Evolutionary conservation across 2,329 filamentous ascomycete species (phyloP), one percentile per base, ranked within the genome.

Genomic region (Pseudocercospora eumusae): DNA sequence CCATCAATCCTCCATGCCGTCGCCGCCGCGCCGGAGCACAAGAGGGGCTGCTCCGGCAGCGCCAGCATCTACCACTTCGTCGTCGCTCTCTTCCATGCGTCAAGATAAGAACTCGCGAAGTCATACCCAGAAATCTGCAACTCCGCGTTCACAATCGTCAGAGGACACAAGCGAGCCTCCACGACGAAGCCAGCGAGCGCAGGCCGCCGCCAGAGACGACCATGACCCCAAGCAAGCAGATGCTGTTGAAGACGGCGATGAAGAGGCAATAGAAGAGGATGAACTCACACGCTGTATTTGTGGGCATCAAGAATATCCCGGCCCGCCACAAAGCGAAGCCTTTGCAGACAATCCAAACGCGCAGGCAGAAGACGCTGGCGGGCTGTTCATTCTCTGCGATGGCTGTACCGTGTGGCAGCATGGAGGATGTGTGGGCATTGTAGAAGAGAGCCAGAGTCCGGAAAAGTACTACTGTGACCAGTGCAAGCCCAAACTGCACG

Each of bases 381-480:
- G 93, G 57, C 89, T 98, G 78, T 99, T 97, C 78, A 93, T 99
- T 68, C 93, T 98, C 81, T 99, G 95, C 84, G 95, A 98, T 78
- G 83, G 91, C 67, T 99, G 95, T 82, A 96, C 96, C 75, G 95
- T 98, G 66, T 99, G 93, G 95, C 95, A 99, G 76, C 95, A 99
- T 75, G 95, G 95, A 71, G 93, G 93, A 64, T 99, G 95, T 74
- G 93, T 99, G 63, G 93, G 95, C 64, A 96, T 99, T 73, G 92
- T 96, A 80, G 95, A 95, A 69, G 93, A 96, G 77, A 89, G 91
- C 69, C 88, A 90, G 75, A 93, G 91, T 68, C 95, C 95, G 9
- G 93, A 98, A 59, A 93, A 98, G 77, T 99, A 99, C 80, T 99
- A 95, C 75, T 99, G 95, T 79, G 95, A 99, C 79, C 86, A 92